Base-by-base conservation (phyloP, 2,329 filamentous ascomycete genomes). In the Colletotrichum sp. region DNA sequence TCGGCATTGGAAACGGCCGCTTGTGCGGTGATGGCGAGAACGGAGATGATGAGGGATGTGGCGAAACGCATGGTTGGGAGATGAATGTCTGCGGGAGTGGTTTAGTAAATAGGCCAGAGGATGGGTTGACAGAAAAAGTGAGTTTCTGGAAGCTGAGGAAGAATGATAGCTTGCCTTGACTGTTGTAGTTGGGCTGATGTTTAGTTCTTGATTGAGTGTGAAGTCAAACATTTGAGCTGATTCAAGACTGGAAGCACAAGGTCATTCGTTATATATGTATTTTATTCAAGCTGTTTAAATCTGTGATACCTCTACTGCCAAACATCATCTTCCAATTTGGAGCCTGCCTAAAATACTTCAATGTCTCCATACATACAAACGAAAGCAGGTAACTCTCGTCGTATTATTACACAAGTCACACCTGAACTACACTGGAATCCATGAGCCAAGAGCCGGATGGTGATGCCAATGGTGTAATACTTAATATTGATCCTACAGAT, bases 61-160 rank as follows among this genome's bases (percentile, higher is more conserved):
- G 66, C 30, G 52, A 77, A 70, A 12, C 66, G 77, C 78, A 78
- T 78, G 36, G 43, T 76, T 18, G 34, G n/a, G 1, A 30, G 13
- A 24, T 64, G 32, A 13, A 13, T 32, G 10, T 32, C 32, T 32
- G 32, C 32, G 5, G 32, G 12, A 6, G 12, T 32, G 32, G 32
- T 32, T 6, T 32, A 13, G 32, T 32, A 32, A 32, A 13, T 32
- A 13, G 32, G 32, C 32, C 32, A 32, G 32, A 32, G 32, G 12
- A 32, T 32, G 10, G 10, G 32, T 13, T 32, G 12, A 32, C 32
- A 13, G 32, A 32, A 32, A 13, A 12, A 32, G 12, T 32, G 32
- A 32, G 32, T 12, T 32, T 32, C 5, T 32, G 32, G 32, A 32
- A 32, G 32, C 12, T 13, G 32, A 13, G 32, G 32, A 32, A 32